A percentile compares a stretch with the other conserved stretches of the same genome.
phyloP scores from a whole-genome alignment of 495 filamentous ascomycete genomes.

The Trichoderma reesei region DNA sequence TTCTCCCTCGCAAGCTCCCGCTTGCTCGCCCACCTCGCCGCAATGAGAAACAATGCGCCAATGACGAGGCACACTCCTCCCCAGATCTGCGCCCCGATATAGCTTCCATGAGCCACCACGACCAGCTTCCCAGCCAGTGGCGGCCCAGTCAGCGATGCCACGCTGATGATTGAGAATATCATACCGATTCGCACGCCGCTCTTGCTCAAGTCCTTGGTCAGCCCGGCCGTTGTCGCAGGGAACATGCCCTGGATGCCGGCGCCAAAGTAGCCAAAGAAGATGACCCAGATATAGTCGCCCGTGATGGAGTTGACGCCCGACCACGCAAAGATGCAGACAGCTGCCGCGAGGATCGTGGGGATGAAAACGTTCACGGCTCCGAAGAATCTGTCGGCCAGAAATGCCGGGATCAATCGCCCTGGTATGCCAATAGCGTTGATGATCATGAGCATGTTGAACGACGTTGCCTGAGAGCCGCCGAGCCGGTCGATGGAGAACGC shows the following conservation, averaged over 20 bases:
- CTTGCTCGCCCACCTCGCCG: neutral
- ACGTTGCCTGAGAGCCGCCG: constrained; percentile 14
- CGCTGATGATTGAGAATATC: constrained; percentile 63
- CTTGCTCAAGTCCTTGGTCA: constrained; percentile 54
- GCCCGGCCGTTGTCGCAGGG: constrained; percentile 47
- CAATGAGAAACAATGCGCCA: constrained; percentile 31
- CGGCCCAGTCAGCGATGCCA: constrained; percentile 64
- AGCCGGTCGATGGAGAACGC: neutral
- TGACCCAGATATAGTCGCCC: constrained; percentile 49
- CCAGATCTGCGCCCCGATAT: constrained; percentile 55
- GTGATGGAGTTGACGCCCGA: constrained; percentile 39
- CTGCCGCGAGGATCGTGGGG: constrained; percentile 30
- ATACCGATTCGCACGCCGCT: constrained; percentile 68
- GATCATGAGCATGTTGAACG: constrained; percentile 59
- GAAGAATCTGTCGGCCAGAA: constrained; percentile 49
- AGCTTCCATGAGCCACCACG: constrained; percentile 42
- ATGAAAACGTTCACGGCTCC: constrained; percentile 54
- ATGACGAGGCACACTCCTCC: constrained; percentile 40
- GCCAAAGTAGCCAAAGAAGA: constrained; percentile 55
- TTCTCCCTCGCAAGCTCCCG: neutral
- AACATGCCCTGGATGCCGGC: constrained; percentile 54
- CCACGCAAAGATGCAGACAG: constrained; percentile 52
- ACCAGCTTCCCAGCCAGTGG: constrained; percentile 65
- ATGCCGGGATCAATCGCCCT: constrained; percentile 55
- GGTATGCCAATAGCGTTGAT: constrained; percentile 61